Evolutionary conservation across 768 basidiomycete genomes (phyloP).

Genomic region (Floccularia luteovirens): DNA sequence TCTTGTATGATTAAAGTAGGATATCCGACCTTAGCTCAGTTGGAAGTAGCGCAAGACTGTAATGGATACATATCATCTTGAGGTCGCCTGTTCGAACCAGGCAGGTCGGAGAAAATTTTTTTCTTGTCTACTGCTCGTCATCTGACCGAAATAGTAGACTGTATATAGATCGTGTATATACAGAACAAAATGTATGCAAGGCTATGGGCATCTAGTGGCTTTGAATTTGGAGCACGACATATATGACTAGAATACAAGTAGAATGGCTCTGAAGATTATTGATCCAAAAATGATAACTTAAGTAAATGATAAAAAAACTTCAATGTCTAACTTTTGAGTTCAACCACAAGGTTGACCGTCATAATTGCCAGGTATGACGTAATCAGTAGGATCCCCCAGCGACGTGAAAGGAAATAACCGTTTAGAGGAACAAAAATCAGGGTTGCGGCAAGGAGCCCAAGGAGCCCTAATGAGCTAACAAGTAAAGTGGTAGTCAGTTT

Average conservation of each 20-base stretch:
- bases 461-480: slow-evolving; percentile 78
- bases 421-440: slow-evolving; percentile 82
- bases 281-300: too few relatives aligned
- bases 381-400: slow-evolving; percentile 81
- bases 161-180: too few relatives aligned
- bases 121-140: too few relatives aligned
- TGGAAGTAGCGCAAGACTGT: slow-evolving; percentile 45
- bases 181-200: too few relatives aligned
- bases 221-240: too few relatives aligned
- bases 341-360: slow-evolving; percentile 72
- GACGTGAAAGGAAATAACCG: slow-evolving; percentile 67
- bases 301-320: too few relatives aligned
- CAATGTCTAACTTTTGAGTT: slow-evolving; percentile 40
- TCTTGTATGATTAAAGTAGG: neutral
- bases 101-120: slow-evolving; percentile 54
- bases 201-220: too few relatives aligned
- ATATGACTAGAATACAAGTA: too few relatives aligned
- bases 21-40: slow-evolving; percentile 39
- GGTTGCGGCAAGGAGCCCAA: slow-evolving; percentile 67
- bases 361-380: slow-evolving; percentile 69
- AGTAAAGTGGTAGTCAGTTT: slow-evolving; percentile 78
- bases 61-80: slow-evolving; percentile 33
- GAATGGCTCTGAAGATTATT: too few relatives aligned
- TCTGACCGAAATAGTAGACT: too few relatives aligned
- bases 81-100: slow-evolving; percentile 60